These are phyloP conservation scores for Strobilomyces echinocephalus DNA, from an alignment of 768 basidiomycete genomes.

Conservation along the genomic window DNA sequence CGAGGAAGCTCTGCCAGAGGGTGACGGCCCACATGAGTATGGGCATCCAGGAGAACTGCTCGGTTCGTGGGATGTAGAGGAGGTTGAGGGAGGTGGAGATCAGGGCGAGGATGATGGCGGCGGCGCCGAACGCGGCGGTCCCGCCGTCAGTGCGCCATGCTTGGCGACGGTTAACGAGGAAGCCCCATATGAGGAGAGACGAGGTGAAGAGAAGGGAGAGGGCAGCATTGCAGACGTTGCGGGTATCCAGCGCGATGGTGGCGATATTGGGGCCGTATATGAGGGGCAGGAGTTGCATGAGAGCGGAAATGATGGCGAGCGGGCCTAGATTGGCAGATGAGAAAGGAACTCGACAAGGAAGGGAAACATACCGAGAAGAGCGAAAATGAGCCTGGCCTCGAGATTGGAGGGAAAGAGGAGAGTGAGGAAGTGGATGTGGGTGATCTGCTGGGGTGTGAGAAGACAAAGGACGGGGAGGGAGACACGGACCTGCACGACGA, in stretches of 20 bases:
- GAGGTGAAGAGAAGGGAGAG: slow-evolving; percentile 92
- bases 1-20: slow-evolving; percentile 95
- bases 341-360: neutral
- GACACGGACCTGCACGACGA: slow-evolving; percentile 71
- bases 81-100: slow-evolving; percentile 84
- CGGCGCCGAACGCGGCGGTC: slow-evolving; percentile 88
- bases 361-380: slow-evolving; percentile 62
- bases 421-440: slow-evolving; percentile 96
- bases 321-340: slow-evolving; percentile 50
- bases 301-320: slow-evolving; percentile 76
- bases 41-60: slow-evolving; percentile 90
- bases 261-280: slow-evolving; percentile 33
- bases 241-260: slow-evolving; percentile 64
- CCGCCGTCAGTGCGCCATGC: slow-evolving; percentile 98
- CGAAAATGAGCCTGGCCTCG: slow-evolving; percentile 82
- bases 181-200: slow-evolving; percentile 90
- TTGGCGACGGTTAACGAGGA: slow-evolving; percentile 79
- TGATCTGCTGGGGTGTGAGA: slow-evolving; percentile 52
- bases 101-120: slow-evolving; percentile 78
- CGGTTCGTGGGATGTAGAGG: slow-evolving; percentile 75
- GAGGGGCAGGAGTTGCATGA: slow-evolving; percentile 80
- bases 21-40: slow-evolving; percentile 86
- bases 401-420: slow-evolving; percentile 88
- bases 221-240: slow-evolving; percentile 94
- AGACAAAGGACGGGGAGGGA: neutral